Evolutionary conservation across 2,329 filamentous ascomycete species (phyloP).

Genomic region (Neofusicoccum ribis): DNA sequence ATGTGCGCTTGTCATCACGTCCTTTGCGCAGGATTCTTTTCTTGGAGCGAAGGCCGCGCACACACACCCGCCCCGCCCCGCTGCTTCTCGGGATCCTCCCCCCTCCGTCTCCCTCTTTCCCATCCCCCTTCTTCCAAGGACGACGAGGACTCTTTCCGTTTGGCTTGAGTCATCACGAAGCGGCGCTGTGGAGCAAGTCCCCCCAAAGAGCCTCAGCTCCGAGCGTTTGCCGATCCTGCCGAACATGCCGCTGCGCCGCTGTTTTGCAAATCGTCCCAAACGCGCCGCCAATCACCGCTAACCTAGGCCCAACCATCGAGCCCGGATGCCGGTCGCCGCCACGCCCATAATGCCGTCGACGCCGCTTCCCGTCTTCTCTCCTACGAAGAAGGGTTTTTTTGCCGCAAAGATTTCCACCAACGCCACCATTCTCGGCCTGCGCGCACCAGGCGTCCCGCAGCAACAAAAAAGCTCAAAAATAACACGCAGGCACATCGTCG

Average conservation of each 20-base stretch:
- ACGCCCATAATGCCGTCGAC: no score
- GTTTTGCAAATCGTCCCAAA: background rate
- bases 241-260: constrained; percentile 3
- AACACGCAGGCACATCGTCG: no score
- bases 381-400: no score
- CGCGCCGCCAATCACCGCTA: background rate
- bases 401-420: no score
- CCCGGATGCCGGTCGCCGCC: background rate
- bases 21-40: background rate
- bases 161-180: background rate
- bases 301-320: background rate
- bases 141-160: background rate
- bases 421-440: no score
- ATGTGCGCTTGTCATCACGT: background rate
- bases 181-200: no score
- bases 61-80: background rate
- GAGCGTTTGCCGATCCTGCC: constrained; percentile 17
- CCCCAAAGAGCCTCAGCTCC: constrained; percentile 7
- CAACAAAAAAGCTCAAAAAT: no score
- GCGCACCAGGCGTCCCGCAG: no score
- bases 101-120: background rate
- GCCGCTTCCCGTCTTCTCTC: no score
- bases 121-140: background rate
- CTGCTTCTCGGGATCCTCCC: background rate
- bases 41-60: no score